Evolutionary conservation across 768 basidiomycete species (phyloP).

Genomic region (Naematelia aurantialba): DNA sequence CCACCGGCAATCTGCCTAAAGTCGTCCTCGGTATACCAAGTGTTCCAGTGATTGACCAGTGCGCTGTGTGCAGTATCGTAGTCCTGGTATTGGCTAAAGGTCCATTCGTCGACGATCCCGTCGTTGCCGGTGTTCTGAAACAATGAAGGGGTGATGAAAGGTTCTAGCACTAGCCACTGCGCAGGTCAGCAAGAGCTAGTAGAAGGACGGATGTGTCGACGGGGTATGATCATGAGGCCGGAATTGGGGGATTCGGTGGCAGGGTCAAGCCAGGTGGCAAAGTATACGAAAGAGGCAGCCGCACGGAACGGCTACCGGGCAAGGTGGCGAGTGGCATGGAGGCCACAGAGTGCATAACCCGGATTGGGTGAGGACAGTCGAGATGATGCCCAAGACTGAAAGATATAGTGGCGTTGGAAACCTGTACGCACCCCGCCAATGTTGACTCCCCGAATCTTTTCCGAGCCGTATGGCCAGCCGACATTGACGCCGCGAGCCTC

Average conservation of each 20-base stretch:
- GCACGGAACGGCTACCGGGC: background rate
- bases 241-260: too few species aligned
- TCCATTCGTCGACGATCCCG: conserved; percentile 49
- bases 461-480: conserved; percentile 43
- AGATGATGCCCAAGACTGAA: background rate
- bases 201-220: too few species aligned
- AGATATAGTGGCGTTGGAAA: background rate
- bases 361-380: too few species aligned
- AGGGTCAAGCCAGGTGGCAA: too few species aligned
- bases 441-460: conserved; percentile 48
- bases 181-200: conserved; percentile 6
- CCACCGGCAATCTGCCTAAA: conserved; percentile 45
- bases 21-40: conserved; percentile 52
- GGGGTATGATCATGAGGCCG: too few species aligned
- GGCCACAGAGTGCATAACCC: too few species aligned
- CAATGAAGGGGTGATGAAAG: conserved; percentile 48
- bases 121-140: conserved; percentile 42
- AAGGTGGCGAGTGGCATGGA: background rate
- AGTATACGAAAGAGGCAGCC: background rate
- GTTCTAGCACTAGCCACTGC: conserved; percentile 44
- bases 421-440: conserved; percentile 34
- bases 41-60: conserved; percentile 48
- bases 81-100: conserved; percentile 45
- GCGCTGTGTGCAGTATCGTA: conserved; percentile 24
- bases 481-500: conserved; percentile 36